These are phyloP conservation scores for Parascedosporium putredinis DNA, from an alignment of 2,329 filamentous ascomycete genomes.

Conservation along the genomic window DNA sequence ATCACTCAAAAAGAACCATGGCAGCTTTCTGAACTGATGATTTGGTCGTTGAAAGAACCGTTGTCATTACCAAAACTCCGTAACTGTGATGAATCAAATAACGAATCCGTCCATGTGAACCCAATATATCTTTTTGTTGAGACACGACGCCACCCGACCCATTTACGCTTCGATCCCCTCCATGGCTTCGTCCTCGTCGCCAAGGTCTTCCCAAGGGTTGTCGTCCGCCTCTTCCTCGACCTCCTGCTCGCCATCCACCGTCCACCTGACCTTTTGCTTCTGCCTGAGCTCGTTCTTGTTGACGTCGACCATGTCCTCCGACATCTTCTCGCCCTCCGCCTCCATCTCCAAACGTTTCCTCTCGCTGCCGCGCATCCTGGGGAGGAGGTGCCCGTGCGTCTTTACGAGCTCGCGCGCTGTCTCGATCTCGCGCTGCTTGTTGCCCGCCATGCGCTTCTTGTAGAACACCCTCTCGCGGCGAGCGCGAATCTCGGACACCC, in stretches of 20 bases:
- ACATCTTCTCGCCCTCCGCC: slow-evolving; percentile 8
- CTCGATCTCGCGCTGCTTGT: slow-evolving; percentile 70
- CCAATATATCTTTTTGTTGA: background rate
- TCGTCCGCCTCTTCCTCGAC: slow-evolving; percentile 11
- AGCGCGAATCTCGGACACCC: slow-evolving; percentile 74
- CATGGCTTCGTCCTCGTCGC: slow-evolving; percentile 26
- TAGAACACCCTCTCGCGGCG: slow-evolving; percentile 87
- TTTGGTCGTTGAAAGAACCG: background rate
- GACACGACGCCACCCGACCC: background rate
- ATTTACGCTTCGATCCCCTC: slow-evolving; percentile 29
- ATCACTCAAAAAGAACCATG: too few relatives aligned
- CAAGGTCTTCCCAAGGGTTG: slow-evolving; percentile 22
- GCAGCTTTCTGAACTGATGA: too few relatives aligned
- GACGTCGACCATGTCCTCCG: slow-evolving; percentile 21
- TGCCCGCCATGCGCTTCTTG: slow-evolving; percentile 85
- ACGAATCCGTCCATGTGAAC: slow-evolving; percentile 10
- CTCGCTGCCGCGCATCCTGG: slow-evolving; percentile 56
- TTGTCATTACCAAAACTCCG: slow-evolving; percentile 7
- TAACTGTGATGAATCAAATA: slow-evolving; percentile 1
- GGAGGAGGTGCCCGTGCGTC: slow-evolving; percentile 86
- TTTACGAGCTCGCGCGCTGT: slow-evolving; percentile 79
- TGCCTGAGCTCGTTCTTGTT: slow-evolving; percentile 27
- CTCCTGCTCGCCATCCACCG: slow-evolving; percentile 18
- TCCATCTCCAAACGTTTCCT: slow-evolving; percentile 37
- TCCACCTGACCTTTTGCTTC: slow-evolving; percentile 12